Evolutionary conservation across 495 filamentous ascomycete genomes (phyloP), one percentile per base, ranked within the genome.

Genomic region (Neurospora sp.): DNA sequence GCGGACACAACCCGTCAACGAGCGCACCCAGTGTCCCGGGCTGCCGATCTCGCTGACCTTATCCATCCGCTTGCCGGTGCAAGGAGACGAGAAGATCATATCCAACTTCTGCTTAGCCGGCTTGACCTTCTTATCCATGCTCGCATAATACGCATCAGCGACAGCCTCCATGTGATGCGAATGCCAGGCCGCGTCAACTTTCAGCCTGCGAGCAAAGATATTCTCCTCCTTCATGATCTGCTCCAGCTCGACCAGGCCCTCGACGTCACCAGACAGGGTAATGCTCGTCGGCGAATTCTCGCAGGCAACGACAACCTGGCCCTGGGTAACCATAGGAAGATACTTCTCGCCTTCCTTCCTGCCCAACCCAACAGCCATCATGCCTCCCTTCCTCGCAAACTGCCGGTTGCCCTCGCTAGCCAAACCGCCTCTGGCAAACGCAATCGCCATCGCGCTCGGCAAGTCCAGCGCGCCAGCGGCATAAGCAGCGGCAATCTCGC

Each of bases 401-500:
- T 74, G 74, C n/a, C 71, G 73, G 76, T 79, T 75, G 74, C 76
- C 59, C 70, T 77, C 70, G 11, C 74, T 77, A 4, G 76, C 72
- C 38, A 76, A 24, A 0, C 74, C 73, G 19, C 84, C 77, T 8
- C 82, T 77, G 69, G 83, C 74, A 79, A 81, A 80, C 4, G 86
- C 84, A 1, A 89, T 78, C 17, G 82, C 75, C 84, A 88, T 86
- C 3, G 83, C 84, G 0, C 82, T 83, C 19, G 80, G 69, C 11
- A 84, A 79, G 17, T 79, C 78, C 1, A 88, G 72, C 15, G 80
- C 81, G 0, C 86, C 85, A 36, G 80, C 81, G 17, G 84, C 79
- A 71, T 84, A 87, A 0, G 86, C 85, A 6, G 87, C 87, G 0
- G 83, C 86, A 74, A 91, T 90, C 76, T 92, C 90, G n/a, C 90